Evolutionary conservation across 2,329 filamentous ascomycete genomes (phyloP), one percentile per base, ranked within the genome.

Genomic region (Paecilomyces sp.): DNA sequence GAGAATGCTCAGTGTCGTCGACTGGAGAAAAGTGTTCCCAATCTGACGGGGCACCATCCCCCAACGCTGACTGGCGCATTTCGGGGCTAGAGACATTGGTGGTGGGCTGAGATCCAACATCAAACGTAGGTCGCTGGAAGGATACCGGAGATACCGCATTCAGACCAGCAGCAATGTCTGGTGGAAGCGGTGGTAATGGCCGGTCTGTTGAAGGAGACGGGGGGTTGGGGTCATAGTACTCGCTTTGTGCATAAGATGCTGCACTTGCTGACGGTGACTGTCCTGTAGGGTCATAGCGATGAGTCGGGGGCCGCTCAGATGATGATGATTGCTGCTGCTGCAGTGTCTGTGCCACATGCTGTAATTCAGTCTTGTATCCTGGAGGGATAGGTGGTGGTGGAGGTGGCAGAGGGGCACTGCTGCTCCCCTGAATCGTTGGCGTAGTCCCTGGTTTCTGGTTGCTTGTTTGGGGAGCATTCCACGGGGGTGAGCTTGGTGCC

Each of bases 1-100:
- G 51, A 53, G 51, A 53, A 12, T 28, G 2, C n/a, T 64, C 60
- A 11, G 64, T 60, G 61, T 78, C 76, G 57, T 79, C 75, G 51
- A 77, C 64, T 24, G 69, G 66, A 4, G 68, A 67, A 59, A 78
- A 71, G 64, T 79, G 74, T 61, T 80, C 78, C 79, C 78, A 80
- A 60, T 80, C 79, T 3, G 79, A 80, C 3, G 78, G 79, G 1
- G 73, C 72, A 3, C 77, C 76, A 52, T 65, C 64, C 1, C 77
- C 77, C 34, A 80, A 63, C 12, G 74, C 75, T 51, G 77, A 76
- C 30, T 74, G 56, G 55, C 66, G 61, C n/a, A 67, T 60, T 13
- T 64, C 61, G 2, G 15, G 12, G 15, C 34, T 22, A 13, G 54
- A 28, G 53, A 57, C 34, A 28, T 34, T 65, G 12, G 64, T 65